Evolutionary conservation across 2,329 filamentous ascomycete species (phyloP), one percentile per base, ranked within the genome.

Genomic region (Cladosporium sp.): DNA sequence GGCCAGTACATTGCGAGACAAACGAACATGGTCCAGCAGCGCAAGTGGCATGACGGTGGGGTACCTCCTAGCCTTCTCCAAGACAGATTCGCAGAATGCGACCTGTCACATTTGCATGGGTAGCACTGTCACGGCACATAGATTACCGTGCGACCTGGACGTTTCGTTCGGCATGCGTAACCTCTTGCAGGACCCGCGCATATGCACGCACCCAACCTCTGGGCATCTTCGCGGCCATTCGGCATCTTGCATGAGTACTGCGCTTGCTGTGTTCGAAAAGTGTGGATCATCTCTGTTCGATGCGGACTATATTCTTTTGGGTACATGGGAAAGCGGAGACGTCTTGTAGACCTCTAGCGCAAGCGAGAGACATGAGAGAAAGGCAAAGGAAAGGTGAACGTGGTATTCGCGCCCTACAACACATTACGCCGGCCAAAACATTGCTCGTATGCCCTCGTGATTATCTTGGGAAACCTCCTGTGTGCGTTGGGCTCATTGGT

Each of bases 401-500:
- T 63, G 49, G 60, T 63, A 63, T 63, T 18, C 57, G 54, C 28
- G 13, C 13, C 54, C 39, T 28, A 13, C 23, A 57, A 23, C 28
- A 36, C 54, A 59, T 59, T 48, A 46, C 57, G 57, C 57, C 57
- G 36, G 57, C 57, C 57, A 46, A 54, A 28, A 58, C 18, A 23
- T 43, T 43, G 18, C 16, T 13, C 34, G n/a, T 5, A 10, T 34
- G 32, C 34, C 25, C 11, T 51, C 51, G 28, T n/a, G 16, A 10
- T 60, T 21, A 61, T 39, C 57, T 32, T 16, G 16, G 48, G 32
- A 65, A 65, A 16, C 26, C 62, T 18, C 54, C 63, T n/a, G 54
- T 58, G 26, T 65, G 63, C 46, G 64, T 61, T 8, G 69, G 70
- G 58, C 65, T 67, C 62, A 73, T 53, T 13, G 72, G 73, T 32